A percentile compares a stretch with the other conserved stretches of the same genome.
Conservation (phyloP, 2,329 filamentous ascomycete genomes). For the Fusarium sp. region DNA sequence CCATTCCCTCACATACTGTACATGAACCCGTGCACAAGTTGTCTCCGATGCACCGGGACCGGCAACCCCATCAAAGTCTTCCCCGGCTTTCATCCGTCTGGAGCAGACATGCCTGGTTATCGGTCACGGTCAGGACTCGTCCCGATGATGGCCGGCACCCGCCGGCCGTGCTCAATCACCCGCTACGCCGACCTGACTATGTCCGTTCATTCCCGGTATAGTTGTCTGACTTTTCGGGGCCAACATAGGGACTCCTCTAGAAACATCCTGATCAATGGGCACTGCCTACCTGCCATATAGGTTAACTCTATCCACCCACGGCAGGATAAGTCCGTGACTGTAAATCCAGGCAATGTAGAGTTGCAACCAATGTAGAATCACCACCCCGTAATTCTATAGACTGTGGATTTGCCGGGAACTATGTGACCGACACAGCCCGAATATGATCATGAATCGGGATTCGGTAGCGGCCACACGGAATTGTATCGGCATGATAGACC, state of each 20-base stretch:
- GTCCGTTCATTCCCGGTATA: neutral
- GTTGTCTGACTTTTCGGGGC: neutral
- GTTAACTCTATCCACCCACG: neutral
- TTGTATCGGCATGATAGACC: neutral
- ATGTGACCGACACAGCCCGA: neutral
- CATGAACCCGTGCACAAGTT: neutral
- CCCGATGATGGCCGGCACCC: neutral
- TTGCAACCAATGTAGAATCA: neutral
- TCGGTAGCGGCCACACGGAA: neutral
- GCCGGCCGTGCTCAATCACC: neutral
- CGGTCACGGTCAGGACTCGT: neutral
- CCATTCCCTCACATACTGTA: slow-evolving; percentile 11
- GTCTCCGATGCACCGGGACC: slow-evolving; percentile 13
- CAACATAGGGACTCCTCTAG: neutral
- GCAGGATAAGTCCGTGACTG: neutral
- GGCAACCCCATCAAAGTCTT: neutral
- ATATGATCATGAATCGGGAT: neutral
- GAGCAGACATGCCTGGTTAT: neutral
- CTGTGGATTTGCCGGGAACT: neutral
- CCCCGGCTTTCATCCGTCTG: slow-evolving; percentile 14
- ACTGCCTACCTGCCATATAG: neutral
- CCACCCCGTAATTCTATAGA: neutral
- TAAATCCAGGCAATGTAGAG: neutral
- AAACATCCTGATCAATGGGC: neutral
- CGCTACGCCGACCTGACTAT: neutral